Base-by-base conservation (phyloP, 441 rosid genomes). In the Omphalea diandra region DNA sequence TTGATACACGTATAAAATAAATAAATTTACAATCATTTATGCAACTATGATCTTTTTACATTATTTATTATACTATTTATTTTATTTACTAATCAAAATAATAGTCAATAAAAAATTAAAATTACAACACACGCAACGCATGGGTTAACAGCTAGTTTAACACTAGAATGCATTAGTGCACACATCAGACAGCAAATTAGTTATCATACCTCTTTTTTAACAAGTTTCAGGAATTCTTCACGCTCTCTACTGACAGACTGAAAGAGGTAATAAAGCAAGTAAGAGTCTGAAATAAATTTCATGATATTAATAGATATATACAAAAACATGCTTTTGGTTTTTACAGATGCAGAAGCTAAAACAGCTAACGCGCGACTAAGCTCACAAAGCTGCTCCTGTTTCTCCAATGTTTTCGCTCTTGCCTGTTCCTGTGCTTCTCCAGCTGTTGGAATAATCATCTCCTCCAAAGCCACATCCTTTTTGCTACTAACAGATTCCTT, bases 231-330 rank as follows among this genome's bases (percentile, higher is more conserved):
- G 76, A 90, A 93, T 84, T 87, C 98, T 77, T 93, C 97, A 65
- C 98, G 94, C 84, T 93, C 98, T 83, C 85, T 78, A 83, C 96
- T 93, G 50, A 93, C 97, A 10, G 97, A 87, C 97, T 90, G 86
- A 56, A 81, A 75, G 40, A 63, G 35, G 59, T 47, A 72, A 67
- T 54, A 55, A 74, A 69, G 62, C 44, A 73, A 65, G 68, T 58
- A 49, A 54, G 59, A 32, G 29, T 50, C 58, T 70, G 40, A 65
- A 20, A 24, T 17, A 66, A 2, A 63, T 59, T 59, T 54, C 6
- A 61, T 7, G 68, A 67, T 41, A 50, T 22, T 7, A 38, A 59
- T 36, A 26, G 15, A 9, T 15, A 61, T 1, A 29, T 2, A 29
- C 31, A 46, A 56, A 64, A 7, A 59, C 12, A 53, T 40, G 56